Percentiles rank a stretch among this genome's conserved stretches.
Conservation (phyloP, 495 filamentous ascomycete genomes). For the Xylaria flabelliformis region DNA sequence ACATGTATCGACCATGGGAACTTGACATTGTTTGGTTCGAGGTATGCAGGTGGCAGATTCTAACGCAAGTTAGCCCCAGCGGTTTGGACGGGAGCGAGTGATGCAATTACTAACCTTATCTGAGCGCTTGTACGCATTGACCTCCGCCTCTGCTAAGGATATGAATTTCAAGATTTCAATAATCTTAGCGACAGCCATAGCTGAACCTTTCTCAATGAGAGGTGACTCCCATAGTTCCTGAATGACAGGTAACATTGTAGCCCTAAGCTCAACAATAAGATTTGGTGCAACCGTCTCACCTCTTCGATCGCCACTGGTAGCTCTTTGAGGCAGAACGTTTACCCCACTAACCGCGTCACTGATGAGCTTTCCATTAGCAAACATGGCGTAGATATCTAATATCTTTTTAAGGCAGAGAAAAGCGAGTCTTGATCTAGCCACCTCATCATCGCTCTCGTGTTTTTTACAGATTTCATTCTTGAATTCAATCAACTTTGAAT, state of each 20-base stretch:
- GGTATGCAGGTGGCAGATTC: slow-evolving; percentile 43
- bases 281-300: slow-evolving; percentile 75
- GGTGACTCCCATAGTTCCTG: slow-evolving; percentile 82
- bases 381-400: slow-evolving; percentile 76
- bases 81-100: neutral
- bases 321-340: slow-evolving; percentile 60
- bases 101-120: slow-evolving; percentile 51
- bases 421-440: slow-evolving; percentile 47
- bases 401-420: slow-evolving; percentile 78
- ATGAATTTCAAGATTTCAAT: slow-evolving; percentile 85
- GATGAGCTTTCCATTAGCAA: slow-evolving; percentile 78
- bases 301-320: slow-evolving; percentile 56
- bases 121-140: slow-evolving; percentile 64
- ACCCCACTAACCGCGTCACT: slow-evolving; percentile 73
- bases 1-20: slow-evolving; percentile 37
- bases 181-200: slow-evolving; percentile 75
- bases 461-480: slow-evolving; percentile 64
- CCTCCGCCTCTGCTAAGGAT: slow-evolving; percentile 76
- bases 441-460: slow-evolving; percentile 41
- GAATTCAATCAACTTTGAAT: slow-evolving; percentile 75
- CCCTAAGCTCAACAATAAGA: slow-evolving; percentile 85
- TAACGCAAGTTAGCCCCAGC: slow-evolving; percentile 29
- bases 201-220: slow-evolving; percentile 77
- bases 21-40: slow-evolving; percentile 44
- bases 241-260: slow-evolving; percentile 80